Evolutionary conservation across 1,139 yeast genomes (phyloP), one percentile per base, ranked within the genome.

Genomic region (Suhomyces panamericanus): DNA sequence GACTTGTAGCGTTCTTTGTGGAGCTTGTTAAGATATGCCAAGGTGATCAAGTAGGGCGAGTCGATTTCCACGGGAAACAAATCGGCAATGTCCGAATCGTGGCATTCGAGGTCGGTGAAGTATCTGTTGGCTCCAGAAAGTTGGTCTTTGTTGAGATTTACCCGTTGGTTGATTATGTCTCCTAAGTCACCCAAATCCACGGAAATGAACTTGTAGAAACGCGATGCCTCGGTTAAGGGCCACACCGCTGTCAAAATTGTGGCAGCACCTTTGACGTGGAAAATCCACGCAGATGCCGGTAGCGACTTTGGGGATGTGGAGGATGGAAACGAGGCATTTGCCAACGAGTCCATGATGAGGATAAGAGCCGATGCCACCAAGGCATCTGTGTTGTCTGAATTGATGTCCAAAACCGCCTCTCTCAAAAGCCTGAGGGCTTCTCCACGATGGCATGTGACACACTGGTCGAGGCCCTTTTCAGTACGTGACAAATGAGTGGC

Each of bases 241-340:
- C 97, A 90, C 13, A 90, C 96, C 0, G 97, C 96, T 1, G 96
- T 87, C 46, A 91, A 71, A 39, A 91, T 91, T 0, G 97, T 91
- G 4, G 96, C 96, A 0, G 97, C 96, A 17, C 97, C 98, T 57
- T 95, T 87, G 12, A 91, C 97, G 60, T 91, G 97, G 70, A 89
- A 93, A 46, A 91, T 84, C 98, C 98, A 91, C 0, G 97, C 96
- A 7, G 93, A 84, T 1, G 97, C 93, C 1, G 96, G 96, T 44
- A 90, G 68, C 5, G 88, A 79, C 53, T 81, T 82, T 4, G 78
- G 77, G 4, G 75, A 69, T 27, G 85, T 77, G 3, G 83, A 73
- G 5, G 80, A 74, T 2, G 96, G 90, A 37, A 84, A 73, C 2
- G 95, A 82, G 0, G 97, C 97, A 65, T 91, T 91, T 3, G 98